phyloP scores from a whole-genome alignment of 306 rosid species.

The Styphnolobium japonicum region DNA sequence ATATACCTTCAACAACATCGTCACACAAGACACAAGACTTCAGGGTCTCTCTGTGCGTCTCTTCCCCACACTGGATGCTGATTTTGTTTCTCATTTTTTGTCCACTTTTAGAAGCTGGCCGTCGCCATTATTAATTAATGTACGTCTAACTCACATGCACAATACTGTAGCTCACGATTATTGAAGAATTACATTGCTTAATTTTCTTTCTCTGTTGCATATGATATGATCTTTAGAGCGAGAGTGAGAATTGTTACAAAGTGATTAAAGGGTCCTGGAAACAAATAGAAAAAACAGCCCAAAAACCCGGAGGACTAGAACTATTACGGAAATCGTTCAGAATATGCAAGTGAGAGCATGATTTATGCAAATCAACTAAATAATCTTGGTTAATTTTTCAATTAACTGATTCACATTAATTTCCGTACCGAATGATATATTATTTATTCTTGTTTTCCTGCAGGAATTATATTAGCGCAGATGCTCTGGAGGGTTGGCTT shows the following conservation, averaged over 20 bases:
- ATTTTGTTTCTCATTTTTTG: no score
- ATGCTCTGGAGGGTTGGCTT: constrained; percentile 49
- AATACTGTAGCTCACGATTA: neutral
- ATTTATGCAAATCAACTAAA: no score
- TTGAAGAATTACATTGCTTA: neutral
- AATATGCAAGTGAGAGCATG: constrained; percentile 61
- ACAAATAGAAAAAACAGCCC: constrained; percentile 33
- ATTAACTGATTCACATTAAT: no score
- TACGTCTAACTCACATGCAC: neutral
- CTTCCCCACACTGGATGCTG: no score
- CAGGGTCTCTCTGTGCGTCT: constrained; percentile 50
- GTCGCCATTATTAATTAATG: neutral
- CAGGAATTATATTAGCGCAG: constrained; percentile 28
- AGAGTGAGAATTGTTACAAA: constrained; percentile 76
- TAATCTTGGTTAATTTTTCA: no score
- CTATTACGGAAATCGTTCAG: constrained; percentile 54
- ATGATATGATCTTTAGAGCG: constrained; percentile 56
- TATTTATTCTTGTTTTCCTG: neutral
- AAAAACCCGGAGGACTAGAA: constrained; percentile 38
- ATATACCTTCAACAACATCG: constrained; percentile 40
- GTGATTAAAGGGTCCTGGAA: constrained; percentile 71
- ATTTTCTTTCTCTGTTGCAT: neutral
- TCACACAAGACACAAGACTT: constrained; percentile 77
- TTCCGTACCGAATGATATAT: no score
- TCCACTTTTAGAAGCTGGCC: no score